A percentile compares a stretch with the other conserved stretches of the same genome.
Conservation (phyloP, 805 yeast species). For the Starmerella floricola region DNA sequence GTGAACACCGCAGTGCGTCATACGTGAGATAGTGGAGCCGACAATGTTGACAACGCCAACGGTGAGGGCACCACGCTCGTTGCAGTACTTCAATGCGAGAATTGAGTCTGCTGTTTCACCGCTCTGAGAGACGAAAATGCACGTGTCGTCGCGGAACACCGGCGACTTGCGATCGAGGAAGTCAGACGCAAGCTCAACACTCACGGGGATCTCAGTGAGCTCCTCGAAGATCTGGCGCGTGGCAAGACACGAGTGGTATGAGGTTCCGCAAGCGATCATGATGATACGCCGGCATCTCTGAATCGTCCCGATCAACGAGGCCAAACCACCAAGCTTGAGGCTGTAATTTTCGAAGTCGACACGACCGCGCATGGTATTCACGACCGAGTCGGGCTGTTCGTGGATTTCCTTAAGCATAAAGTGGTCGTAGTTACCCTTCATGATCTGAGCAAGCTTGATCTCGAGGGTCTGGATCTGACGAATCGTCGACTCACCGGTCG, state of each 20-base stretch:
- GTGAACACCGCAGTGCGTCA: slow-evolving; percentile 98
- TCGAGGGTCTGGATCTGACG: slow-evolving; percentile 95
- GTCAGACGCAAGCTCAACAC: slow-evolving; percentile 28
- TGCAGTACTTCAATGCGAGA: slow-evolving; percentile 87
- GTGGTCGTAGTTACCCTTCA: slow-evolving; percentile 94
- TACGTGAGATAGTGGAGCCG: slow-evolving; percentile 93
- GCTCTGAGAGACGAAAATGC: slow-evolving; percentile 94
- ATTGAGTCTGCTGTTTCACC: slow-evolving; percentile 99
- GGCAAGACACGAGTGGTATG: slow-evolving; percentile 96
- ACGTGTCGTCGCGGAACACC: slow-evolving; percentile 96
- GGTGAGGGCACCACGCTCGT: slow-evolving; percentile 92
- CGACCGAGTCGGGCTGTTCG: slow-evolving; percentile 97
- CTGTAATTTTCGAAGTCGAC: slow-evolving; percentile 71
- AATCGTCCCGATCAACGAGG: slow-evolving; percentile 70
- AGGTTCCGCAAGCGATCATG: slow-evolving; percentile 99
- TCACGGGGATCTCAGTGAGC: slow-evolving; percentile 51
- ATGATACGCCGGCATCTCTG: slow-evolving; percentile 90
- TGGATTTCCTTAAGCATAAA: slow-evolving; percentile 98
- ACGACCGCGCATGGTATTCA: slow-evolving; percentile 99
- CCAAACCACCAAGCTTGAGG: slow-evolving; percentile 82
- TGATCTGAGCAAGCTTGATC: slow-evolving; percentile 91
- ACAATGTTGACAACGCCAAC: slow-evolving; percentile 97
- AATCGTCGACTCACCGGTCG: slow-evolving; percentile 71
- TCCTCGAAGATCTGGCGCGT: slow-evolving; percentile 95
- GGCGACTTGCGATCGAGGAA: slow-evolving; percentile 81